Base-by-base conservation (phyloP, 345 rosid species). In the Passiflora organensis region DNA sequence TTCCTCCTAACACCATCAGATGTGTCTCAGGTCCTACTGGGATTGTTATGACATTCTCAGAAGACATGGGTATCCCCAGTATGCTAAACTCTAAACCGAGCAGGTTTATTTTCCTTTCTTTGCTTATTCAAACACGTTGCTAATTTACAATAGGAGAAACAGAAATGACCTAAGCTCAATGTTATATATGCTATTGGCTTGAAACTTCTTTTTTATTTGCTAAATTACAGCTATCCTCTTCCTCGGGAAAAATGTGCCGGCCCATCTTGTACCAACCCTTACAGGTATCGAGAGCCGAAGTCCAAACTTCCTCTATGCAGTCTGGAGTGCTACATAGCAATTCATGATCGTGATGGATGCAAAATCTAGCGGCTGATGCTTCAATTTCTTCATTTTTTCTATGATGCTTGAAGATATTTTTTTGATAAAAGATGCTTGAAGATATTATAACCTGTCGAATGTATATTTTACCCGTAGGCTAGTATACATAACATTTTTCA, bases 301-400 rank as follows among this genome's bases (percentile, higher is more conserved):
- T 76, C 91, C 0, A 84, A 80, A 66, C 71, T 82, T 50, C 97
- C 99, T 39, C 93, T 93, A 18, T 89, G 99, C 78, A 93, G 99
- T 68, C 83, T 93, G 56, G 67, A 70, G 59, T 93, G 99, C 71
- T 93, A 93, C 78, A 89, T 80, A 73, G 95, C 91, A 42, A 60
- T 89, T 65, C 85, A 76, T 64, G 80, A 64, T 51, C n/a, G 79
- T 69, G 62, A 67, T 39, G 32, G 47, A 20, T 2, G 43, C 58
- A 19, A 44, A 62, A 53, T 23, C 58, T 6, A 52, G 51, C 43
- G 12, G 51, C 41, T n/a, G 39, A 10, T 18, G n/a, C n/a, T n/a
- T n/a, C n/a, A n/a, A n/a, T n/a, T n/a, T n/a, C n/a, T n/a, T n/a
- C n/a, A n/a, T n/a, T n/a, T n/a, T n/a, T n/a, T n/a, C n/a, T n/a